These are phyloP conservation scores for Piper betle DNA, from an alignment of 164 flowering plant species.

Conservation along the genomic window DNA sequence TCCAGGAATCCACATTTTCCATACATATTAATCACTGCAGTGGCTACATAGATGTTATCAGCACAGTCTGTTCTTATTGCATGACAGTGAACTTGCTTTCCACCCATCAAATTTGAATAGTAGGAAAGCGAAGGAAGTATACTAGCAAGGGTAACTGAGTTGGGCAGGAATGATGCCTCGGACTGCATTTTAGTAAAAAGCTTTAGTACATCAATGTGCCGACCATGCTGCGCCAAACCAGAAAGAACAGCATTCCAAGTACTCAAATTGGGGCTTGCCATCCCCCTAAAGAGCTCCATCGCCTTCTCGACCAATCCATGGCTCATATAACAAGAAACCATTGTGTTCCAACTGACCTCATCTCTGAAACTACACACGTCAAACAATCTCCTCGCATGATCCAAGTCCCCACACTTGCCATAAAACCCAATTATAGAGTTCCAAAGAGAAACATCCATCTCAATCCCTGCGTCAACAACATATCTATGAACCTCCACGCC, in stretches of 20 bases:
- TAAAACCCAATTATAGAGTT: conserved; percentile 59
- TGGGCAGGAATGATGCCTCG: conserved; percentile 33
- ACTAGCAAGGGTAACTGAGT: conserved; percentile 58
- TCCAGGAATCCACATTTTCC: conserved; percentile 56
- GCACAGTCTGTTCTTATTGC: conserved; percentile 39
- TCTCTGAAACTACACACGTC: conserved; percentile 52
- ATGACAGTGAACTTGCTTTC: conserved; percentile 58
- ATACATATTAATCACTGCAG: conserved; percentile 63
- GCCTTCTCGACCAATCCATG: conserved; percentile 64
- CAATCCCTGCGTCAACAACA: conserved; percentile 23
- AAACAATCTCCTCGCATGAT: conserved; percentile 53
- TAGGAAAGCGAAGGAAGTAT: conserved; percentile 53
- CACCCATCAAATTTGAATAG: conserved; percentile 40
- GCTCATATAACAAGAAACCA: conserved; percentile 65
- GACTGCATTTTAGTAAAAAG: conserved; percentile 43
- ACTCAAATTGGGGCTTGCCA: conserved; percentile 37
- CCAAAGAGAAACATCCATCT: conserved; percentile 36
- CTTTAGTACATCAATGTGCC: conserved; percentile 25
- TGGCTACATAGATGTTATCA: conserved; percentile 43
- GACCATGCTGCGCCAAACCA: conserved; percentile 61
- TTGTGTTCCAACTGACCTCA: conserved; percentile 45
- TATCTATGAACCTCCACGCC: conserved; percentile 62
- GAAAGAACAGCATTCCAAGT: conserved; percentile 76
- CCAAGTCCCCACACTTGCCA: conserved; percentile 76
- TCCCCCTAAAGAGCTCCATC: conserved; percentile 35